phyloP scores from a whole-genome alignment of 2,329 filamentous ascomycete species.

The Monosporascus cannonballus region DNA sequence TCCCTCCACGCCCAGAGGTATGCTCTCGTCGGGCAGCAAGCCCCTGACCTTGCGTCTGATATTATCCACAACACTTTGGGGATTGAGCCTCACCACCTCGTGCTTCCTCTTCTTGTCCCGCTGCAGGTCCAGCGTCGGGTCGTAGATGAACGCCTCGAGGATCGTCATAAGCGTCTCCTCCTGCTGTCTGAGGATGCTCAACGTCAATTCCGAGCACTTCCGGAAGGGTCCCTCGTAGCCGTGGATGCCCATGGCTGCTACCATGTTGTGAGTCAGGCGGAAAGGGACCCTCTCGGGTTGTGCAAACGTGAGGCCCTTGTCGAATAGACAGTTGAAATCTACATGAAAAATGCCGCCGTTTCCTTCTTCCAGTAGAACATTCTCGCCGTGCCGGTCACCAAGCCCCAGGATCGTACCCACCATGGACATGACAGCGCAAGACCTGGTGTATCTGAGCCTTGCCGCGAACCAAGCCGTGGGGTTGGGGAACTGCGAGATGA shows the following conservation, averaged over 20 bases:
- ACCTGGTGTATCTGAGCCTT: conserved; percentile 82
- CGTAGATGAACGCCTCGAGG: conserved; percentile 92
- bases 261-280: conserved; percentile 96
- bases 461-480: conserved; percentile 89
- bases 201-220: conserved; percentile 81
- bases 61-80: conserved; percentile 76
- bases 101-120: conserved; percentile 58
- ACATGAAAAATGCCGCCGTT: conserved; percentile 95
- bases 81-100: conserved; percentile 44
- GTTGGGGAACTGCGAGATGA: conserved; percentile 89
- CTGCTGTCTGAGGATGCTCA: conserved; percentile 78
- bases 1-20: conserved; percentile 89
- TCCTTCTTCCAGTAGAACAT: conserved; percentile 89
- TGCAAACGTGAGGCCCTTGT: conserved; percentile 92
- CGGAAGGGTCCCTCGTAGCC: conserved; percentile 92
- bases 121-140: conserved; percentile 90
- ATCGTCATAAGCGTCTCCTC: conserved; percentile 97
- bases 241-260: conserved; percentile 92
- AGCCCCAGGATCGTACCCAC: conserved; percentile 90
- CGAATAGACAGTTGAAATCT: conserved; percentile 99
- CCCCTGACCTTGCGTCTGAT: conserved; percentile 84
- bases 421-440: conserved; percentile 99
- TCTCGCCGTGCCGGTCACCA: conserved; percentile 94
- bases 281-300: conserved; percentile 95
- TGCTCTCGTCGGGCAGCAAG: conserved; percentile 77